Base-by-base conservation (phyloP, 2,329 filamentous ascomycete species). In the Xylariaceae sp. region DNA sequence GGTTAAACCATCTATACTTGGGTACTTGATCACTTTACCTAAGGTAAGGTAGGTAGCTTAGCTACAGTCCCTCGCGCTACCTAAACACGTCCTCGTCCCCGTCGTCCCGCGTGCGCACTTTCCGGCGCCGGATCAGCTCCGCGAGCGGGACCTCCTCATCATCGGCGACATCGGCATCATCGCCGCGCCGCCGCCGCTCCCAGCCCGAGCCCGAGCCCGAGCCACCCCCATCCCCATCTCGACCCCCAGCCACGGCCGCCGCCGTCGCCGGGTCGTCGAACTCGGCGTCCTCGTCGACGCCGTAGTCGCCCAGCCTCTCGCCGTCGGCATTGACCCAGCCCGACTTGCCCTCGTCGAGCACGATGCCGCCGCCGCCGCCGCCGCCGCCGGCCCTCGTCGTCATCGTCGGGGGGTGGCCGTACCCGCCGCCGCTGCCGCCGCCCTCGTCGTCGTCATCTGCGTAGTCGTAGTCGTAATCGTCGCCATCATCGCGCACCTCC, bases 291-390 rank as follows among this genome's bases (percentile, higher is more conserved):
- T 87, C 82, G 46, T 90, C 85, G 0, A 92, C 83, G 2, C 85
- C 85, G 50, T 80, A 92, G 49, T 92, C 85, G 26, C 72, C 67
- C 31, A 92, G 59, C 21, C 76, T 66, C 51, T 90, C 83, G 2
- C 84, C 85, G 33, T 90, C 83, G 0, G 75, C 68, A 45, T 89
- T 90, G 0, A 69, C 75, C 84, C 84, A 92, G 5, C 64, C 71
- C 26, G 70, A 68, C 48, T 74, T 67, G 5, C 70, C 73, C 43
- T 67, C 64, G 27, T 53, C 44, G 0, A 45, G 36, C 3, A 53
- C 43, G 24, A 47, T 40, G 17, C 5, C 5, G 10, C 18, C 21
- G 7, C 12, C 14, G 19, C 22, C 17, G 9, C 17, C 25, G 21
- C 11, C 11, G 11, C 21, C 3, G 19, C 19, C 27, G 12, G 19